Evolutionary conservation across 2,329 filamentous ascomycete species (phyloP).

Genomic region (Sphaceloma murrayae): DNA sequence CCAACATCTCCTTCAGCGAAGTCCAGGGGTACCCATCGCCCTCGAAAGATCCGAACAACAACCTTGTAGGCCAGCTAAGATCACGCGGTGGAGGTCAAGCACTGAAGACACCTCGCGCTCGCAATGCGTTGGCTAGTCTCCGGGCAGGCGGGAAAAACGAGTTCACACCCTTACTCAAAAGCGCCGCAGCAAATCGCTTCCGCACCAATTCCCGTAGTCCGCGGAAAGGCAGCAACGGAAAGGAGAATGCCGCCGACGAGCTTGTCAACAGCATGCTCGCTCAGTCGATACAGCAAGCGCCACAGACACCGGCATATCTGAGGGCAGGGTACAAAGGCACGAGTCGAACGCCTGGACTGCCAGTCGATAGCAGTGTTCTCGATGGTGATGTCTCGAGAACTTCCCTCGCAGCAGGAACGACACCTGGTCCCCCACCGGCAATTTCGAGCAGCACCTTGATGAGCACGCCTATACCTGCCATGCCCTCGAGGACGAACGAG

Average conservation of each 20-base stretch:
- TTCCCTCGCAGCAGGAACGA: constrained; percentile 55
- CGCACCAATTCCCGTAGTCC: constrained; percentile 21
- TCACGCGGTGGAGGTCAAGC: constrained; percentile 50
- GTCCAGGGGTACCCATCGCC: constrained; percentile 81
- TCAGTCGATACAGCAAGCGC: constrained; percentile 35
- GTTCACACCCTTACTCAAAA: constrained; percentile 89
- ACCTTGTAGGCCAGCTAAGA: constrained; percentile 65
- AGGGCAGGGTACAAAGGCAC: constrained; percentile 52
- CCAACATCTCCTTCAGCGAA: constrained; percentile 74
- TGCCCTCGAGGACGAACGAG: constrained; percentile 56
- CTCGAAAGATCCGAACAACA: constrained; percentile 54
- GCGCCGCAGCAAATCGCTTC: constrained; percentile 61
- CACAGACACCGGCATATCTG: constrained; percentile 60
- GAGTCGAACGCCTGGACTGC: constrained; percentile 60
- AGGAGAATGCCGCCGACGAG: constrained; percentile 19
- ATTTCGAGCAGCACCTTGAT: constrained; percentile 66
- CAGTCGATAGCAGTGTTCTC: constrained; percentile 65
- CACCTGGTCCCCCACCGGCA: constrained; percentile 66
- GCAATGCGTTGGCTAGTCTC: constrained; percentile 60
- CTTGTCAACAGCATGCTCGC: constrained; percentile 26
- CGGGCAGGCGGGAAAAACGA: constrained; percentile 54
- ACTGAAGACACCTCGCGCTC: constrained; percentile 64
- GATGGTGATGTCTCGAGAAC: constrained; percentile 52
- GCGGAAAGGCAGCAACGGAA: constrained; percentile 19
- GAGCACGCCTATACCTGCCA: constrained; percentile 68